These are phyloP conservation scores for Corymbia maculata DNA, from an alignment of 345 rosid species.

Conservation along the genomic window DNA sequence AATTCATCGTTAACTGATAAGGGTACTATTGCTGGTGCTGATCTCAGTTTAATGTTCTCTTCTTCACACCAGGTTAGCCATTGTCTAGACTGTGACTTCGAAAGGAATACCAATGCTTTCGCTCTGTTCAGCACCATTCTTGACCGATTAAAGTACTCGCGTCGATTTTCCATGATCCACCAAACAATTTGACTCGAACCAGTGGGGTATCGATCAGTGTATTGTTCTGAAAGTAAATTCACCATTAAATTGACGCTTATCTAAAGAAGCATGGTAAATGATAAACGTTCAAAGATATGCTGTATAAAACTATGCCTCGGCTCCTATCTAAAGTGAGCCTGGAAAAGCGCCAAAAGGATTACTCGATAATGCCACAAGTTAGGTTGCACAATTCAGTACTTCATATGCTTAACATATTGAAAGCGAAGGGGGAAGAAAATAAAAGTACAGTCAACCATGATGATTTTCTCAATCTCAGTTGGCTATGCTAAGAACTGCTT, in stretches of 20 bases:
- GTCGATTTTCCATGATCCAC: slow-evolving; percentile 97
- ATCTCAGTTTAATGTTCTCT: slow-evolving; percentile 67
- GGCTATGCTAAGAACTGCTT: neutral
- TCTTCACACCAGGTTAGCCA: slow-evolving; percentile 90
- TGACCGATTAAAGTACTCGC: slow-evolving; percentile 81
- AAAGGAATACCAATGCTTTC: slow-evolving; percentile 63
- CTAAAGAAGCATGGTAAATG: neutral
- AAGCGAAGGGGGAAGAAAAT: neutral
- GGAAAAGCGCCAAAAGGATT: neutral
- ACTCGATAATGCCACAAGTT: neutral
- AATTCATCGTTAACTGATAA: slow-evolving; percentile 85
- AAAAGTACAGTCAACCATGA: neutral
- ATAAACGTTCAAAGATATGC: neutral
- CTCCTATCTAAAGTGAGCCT: neutral
- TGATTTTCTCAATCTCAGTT: neutral
- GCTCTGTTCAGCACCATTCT: slow-evolving; percentile 63
- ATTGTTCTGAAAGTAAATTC: slow-evolving; percentile 55
- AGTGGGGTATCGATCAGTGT: slow-evolving; percentile 65
- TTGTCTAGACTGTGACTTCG: slow-evolving; percentile 70
- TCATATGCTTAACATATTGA: neutral
- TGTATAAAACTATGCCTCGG: neutral
- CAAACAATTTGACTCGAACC: slow-evolving; percentile 80
- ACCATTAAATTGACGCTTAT: neutral
- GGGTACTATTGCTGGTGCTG: slow-evolving; percentile 64
- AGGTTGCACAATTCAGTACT: neutral